Percentiles rank a stretch among this genome's conserved stretches.
These are phyloP conservation scores for Pugionium dolabratum DNA, from an alignment of 345 rosid species.

Conservation along the genomic window DNA sequence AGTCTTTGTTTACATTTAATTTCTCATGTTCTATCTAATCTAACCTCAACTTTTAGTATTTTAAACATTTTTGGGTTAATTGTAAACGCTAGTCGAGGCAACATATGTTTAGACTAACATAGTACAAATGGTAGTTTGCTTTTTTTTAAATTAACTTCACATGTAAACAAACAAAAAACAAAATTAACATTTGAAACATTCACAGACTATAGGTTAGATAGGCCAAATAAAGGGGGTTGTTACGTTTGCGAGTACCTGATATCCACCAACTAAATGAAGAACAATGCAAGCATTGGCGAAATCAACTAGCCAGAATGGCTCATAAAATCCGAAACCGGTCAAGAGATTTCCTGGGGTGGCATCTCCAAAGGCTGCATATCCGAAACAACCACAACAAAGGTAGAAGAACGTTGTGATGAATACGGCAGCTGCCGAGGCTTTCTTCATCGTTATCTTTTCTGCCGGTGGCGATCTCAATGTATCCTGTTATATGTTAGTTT, in stretches of 20 bases:
- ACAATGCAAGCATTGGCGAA: slow-evolving; percentile 71
- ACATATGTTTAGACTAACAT: too few species aligned
- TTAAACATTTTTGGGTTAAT: neutral
- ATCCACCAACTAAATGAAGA: slow-evolving; percentile 75
- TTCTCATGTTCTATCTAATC: neutral
- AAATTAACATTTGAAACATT: too few species aligned
- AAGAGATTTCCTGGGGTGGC: slow-evolving; percentile 70
- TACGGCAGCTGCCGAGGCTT: slow-evolving; percentile 56
- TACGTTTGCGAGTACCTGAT: slow-evolving; percentile 44
- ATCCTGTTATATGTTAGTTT: slow-evolving; percentile 46
- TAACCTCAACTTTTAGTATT: neutral
- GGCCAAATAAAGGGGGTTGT: too few species aligned
- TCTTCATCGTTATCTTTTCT: slow-evolving; percentile 79
- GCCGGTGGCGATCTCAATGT: slow-evolving; percentile 77
- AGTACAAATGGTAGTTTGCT: neutral
- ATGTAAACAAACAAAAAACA: neutral
- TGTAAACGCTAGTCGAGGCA: neutral
- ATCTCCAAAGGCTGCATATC: slow-evolving; percentile 87
- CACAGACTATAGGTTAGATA: too few species aligned
- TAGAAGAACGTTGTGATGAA: slow-evolving; percentile 58
- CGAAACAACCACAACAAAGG: slow-evolving; percentile 73
- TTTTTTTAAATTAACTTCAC: neutral
- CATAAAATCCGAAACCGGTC: slow-evolving; percentile 78
- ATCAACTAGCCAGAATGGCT: slow-evolving; percentile 79
- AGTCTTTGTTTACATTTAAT: slow-evolving; percentile 13